Evolutionary conservation across 495 filamentous ascomycete species (phyloP).

Genomic region (Penicillium steckii): DNA sequence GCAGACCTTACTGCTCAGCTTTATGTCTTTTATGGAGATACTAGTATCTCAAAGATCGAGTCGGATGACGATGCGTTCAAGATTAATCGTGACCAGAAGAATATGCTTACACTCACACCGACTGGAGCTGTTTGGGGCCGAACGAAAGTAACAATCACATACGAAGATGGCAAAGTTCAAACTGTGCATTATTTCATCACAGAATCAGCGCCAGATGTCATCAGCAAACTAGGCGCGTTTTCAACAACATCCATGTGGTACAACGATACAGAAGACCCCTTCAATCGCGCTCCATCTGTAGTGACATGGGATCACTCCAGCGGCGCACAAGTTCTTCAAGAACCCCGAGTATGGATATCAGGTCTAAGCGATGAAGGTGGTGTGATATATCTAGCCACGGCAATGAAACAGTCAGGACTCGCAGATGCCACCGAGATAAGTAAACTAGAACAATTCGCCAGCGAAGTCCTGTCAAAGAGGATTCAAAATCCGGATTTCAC

Average conservation of each 20-base stretch:
- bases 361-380: conserved; percentile 54
- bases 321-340: conserved; percentile 40
- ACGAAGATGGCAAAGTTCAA: conserved; percentile 39
- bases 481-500: conserved; percentile 39
- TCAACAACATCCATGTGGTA: conserved; percentile 42
- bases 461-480: conserved; percentile 38
- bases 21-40: conserved; percentile 33
- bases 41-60: conserved; percentile 7
- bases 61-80: conserved; percentile 22
- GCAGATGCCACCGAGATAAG: conserved; percentile 41
- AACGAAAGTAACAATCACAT: conserved; percentile 37
- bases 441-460: conserved; percentile 46
- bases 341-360: conserved; percentile 51
- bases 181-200: conserved; percentile 52
- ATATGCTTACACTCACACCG: conserved; percentile 1
- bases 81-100: conserved; percentile 13
- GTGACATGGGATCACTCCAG: conserved; percentile 49
- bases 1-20: conserved; percentile 38
- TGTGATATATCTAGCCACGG: conserved; percentile 44
- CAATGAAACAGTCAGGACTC: conserved; percentile 47
- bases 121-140: conserved; percentile 29
- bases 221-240: conserved; percentile 38
- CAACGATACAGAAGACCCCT: conserved; percentile 44
- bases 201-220: conserved; percentile 27
- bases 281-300: conserved; percentile 45